Evolutionary conservation across 345 rosid genomes (phyloP).

Genomic region (Camelina laxa): DNA sequence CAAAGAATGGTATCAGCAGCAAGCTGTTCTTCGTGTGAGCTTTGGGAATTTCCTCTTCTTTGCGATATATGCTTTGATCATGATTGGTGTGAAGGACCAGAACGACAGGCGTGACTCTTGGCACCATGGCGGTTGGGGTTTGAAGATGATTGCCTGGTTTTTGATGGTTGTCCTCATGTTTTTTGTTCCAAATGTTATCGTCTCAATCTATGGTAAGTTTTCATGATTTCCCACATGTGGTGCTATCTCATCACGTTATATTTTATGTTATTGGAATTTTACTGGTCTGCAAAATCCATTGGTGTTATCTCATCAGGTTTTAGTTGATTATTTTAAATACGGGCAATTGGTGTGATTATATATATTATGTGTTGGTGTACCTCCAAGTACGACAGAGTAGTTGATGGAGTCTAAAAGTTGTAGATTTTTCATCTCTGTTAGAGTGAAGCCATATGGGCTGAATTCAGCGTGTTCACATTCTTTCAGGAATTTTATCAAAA

Average conservation of each 20-base stretch:
- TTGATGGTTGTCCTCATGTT: slow-evolving; percentile 88
- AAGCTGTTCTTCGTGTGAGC: slow-evolving; percentile 97
- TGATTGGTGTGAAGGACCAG: slow-evolving; percentile 96
- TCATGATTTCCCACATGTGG: not conserved
- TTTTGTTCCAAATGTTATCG: slow-evolving; percentile 72
- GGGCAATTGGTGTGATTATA: not conserved
- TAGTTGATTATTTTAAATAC: slow-evolving; percentile 7
- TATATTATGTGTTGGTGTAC: not conserved
- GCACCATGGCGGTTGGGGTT: slow-evolving; percentile 96
- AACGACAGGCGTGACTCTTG: slow-evolving; percentile 87
- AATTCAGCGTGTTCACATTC: slow-evolving; percentile 6
- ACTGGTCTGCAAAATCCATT: not conserved
- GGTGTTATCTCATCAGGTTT: not conserved
- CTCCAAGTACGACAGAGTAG: not conserved
- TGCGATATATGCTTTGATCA: slow-evolving; percentile 67
- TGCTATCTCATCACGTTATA: not conserved
- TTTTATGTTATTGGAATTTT: not conserved
- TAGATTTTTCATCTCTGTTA: not conserved
- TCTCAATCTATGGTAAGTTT: slow-evolving; percentile 76
- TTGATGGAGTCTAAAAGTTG: not conserved
- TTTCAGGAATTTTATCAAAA: slow-evolving; percentile 77
- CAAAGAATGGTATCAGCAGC: slow-evolving; percentile 84
- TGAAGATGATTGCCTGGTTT: slow-evolving; percentile 88
- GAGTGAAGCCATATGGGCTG: slow-evolving; percentile 2
- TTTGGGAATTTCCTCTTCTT: slow-evolving; percentile 89